phyloP scores from a whole-genome alignment of 75 land plant species.

The Ceratopteris richardii region DNA sequence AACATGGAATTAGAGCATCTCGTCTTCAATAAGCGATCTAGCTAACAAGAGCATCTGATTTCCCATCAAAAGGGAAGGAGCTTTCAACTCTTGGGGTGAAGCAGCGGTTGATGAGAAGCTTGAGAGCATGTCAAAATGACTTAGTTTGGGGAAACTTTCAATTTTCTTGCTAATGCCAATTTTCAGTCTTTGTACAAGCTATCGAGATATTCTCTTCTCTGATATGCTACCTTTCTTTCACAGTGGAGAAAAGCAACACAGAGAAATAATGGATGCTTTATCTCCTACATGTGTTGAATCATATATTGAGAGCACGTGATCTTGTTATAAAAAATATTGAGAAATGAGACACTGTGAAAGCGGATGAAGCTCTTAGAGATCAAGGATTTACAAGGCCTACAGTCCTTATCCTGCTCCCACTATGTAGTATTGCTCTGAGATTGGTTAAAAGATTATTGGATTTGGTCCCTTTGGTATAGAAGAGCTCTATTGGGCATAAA shows the following conservation, averaged over 20 bases:
- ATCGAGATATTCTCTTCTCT: slow-evolving; percentile 72
- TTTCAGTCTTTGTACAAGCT: slow-evolving; percentile 90
- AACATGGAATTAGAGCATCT: slow-evolving; percentile 44
- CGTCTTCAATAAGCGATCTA: slow-evolving; percentile 35
- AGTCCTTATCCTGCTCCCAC: slow-evolving; percentile 80
- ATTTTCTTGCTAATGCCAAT: slow-evolving; percentile 52
- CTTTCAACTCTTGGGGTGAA: slow-evolving; percentile 39
- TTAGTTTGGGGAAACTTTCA: slow-evolving; percentile 45
- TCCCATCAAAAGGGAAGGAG: slow-evolving; percentile 38
- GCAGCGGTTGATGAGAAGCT: slow-evolving; percentile 42
- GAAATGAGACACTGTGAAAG: slow-evolving; percentile 26
- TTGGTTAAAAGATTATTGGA: slow-evolving; percentile 75
- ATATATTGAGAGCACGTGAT: slow-evolving; percentile 65
- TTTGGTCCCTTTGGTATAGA: slow-evolving; percentile 53
- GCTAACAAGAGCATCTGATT: too few species aligned
- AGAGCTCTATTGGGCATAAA: slow-evolving; percentile 52
- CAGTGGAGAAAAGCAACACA: slow-evolving; percentile 47
- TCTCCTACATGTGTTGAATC: slow-evolving; percentile 80
- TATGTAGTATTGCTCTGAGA: slow-evolving; percentile 72
- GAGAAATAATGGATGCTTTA: slow-evolving; percentile 81
- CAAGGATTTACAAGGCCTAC: slow-evolving; percentile 97
- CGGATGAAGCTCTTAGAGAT: slow-evolving; percentile 45
- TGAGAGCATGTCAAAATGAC: slow-evolving; percentile 35
- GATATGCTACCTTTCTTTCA: slow-evolving; percentile 56
- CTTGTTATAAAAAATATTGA: slow-evolving; percentile 68